These are phyloP conservation scores for Lactuca sativa DNA, from an alignment of 129 eudicot genomes.

Conservation along the genomic window DNA sequence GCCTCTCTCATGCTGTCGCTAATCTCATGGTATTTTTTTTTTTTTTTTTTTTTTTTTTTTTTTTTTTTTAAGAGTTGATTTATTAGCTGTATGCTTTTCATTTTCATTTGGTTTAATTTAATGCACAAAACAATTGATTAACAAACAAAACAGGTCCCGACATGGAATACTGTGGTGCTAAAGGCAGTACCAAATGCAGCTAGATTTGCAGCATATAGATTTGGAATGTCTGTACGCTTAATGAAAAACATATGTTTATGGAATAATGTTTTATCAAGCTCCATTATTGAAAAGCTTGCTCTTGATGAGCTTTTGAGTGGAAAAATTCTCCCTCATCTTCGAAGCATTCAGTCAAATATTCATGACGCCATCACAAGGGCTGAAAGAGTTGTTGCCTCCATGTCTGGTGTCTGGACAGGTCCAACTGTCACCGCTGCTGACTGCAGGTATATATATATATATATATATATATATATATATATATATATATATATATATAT, in stretches of 20 bases:
- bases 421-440: constrained; percentile 53
- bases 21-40: constrained; percentile 53
- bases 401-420: constrained; percentile 87
- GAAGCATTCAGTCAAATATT: constrained; percentile 67
- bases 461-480: not conserved
- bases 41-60: not conserved
- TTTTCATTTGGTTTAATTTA: not conserved
- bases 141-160: constrained; percentile 57
- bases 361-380: constrained; percentile 81
- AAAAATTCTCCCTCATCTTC: constrained; percentile 88
- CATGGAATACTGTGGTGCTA: constrained; percentile 76
- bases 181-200: constrained; percentile 92
- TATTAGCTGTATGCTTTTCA: not conserved
- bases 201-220: constrained; percentile 75
- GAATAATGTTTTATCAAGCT: constrained; percentile 63
- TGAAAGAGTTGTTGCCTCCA: constrained; percentile 72
- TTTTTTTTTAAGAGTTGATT: not conserved
- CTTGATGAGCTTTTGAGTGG: constrained; percentile 79
- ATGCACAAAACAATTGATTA: not conserved
- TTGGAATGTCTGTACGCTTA: constrained; percentile 78
- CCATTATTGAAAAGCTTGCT: constrained; percentile 77
- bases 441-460: constrained; percentile 42
- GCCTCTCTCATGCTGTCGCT: constrained; percentile 76
- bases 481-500: not conserved
- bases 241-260: constrained; percentile 88